Evolutionary conservation across 129 eudicot species (phyloP).

Genomic region (Pseudognaphalium luteoalbum): DNA sequence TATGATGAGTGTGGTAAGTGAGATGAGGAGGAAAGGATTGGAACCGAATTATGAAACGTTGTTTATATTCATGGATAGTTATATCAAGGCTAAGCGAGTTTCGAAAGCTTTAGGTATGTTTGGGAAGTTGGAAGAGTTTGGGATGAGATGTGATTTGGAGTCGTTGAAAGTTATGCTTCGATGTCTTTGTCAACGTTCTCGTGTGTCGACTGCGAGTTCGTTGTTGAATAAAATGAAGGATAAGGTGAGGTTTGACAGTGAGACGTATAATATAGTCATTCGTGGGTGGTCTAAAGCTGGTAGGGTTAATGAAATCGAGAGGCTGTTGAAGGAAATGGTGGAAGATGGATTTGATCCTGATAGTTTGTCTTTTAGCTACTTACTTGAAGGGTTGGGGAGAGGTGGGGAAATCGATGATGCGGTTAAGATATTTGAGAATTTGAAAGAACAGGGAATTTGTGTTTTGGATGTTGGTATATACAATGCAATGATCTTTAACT

Average conservation of each 20-base stretch:
- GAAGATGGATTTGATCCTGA: conserved; percentile 71
- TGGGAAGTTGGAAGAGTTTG: conserved; percentile 58
- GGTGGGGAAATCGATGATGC: conserved; percentile 64
- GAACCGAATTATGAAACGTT: conserved; percentile 55
- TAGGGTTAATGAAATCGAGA: conserved; percentile 61
- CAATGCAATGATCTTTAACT: conserved; percentile 72
- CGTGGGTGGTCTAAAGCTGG: conserved; percentile 76
- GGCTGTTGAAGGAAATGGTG: conserved; percentile 64
- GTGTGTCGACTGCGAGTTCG: conserved; percentile 49
- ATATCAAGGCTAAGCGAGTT: conserved; percentile 52
- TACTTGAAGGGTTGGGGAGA: conserved; percentile 87
- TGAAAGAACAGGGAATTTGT: conserved; percentile 43
- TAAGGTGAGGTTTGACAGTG: conserved; percentile 41
- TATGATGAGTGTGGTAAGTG: conserved; percentile 53
- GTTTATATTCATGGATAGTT: conserved; percentile 67
- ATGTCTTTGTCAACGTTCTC: conserved; percentile 59
- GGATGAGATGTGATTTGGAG: conserved; percentile 50
- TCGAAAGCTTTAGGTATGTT: conserved; percentile 57
- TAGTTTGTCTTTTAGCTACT: conserved; percentile 53
- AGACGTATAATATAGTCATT: conserved; percentile 52
- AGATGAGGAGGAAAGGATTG: conserved; percentile 52
- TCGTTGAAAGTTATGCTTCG: conserved; percentile 55
- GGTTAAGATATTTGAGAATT: conserved; percentile 52
- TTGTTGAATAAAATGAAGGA: conserved; percentile 52
- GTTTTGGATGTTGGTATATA: conserved; percentile 47